Conservation (phyloP, 2,329 filamentous ascomycete genomes). For the Ceratocystis diversiconidia region DNA sequence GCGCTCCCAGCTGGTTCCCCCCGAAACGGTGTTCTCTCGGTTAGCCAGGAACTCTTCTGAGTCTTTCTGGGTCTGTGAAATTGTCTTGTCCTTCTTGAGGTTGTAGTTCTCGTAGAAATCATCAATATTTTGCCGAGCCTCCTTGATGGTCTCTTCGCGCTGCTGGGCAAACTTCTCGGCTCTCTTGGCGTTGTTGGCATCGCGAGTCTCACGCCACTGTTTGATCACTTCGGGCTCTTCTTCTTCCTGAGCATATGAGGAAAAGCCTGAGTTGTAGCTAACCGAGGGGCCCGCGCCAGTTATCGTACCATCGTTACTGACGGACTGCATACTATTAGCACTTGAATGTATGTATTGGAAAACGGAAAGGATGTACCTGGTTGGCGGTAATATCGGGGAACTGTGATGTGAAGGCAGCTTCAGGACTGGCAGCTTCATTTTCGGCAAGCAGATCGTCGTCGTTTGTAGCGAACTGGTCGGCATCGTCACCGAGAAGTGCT, state of each 20-base stretch:
- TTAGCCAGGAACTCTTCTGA: constrained; percentile 82
- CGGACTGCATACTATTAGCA: constrained; percentile 36
- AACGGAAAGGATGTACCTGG: constrained; percentile 39
- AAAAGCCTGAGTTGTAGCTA: constrained; percentile 47
- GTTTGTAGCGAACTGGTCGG: constrained; percentile 72
- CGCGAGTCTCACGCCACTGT: constrained; percentile 84
- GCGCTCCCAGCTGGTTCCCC: constrained; percentile 95
- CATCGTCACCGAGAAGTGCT: constrained; percentile 80
- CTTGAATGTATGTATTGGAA: neutral
- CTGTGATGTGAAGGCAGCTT: constrained; percentile 44
- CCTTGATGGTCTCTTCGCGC: constrained; percentile 73
- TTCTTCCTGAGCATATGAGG: constrained; percentile 44
- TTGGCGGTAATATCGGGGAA: constrained; percentile 70
- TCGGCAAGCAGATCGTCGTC: constrained; percentile 44
- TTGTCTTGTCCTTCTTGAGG: constrained; percentile 87
- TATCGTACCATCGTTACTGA: constrained; percentile 64
- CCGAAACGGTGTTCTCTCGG: constrained; percentile 83
- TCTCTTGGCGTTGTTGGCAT: constrained; percentile 68
- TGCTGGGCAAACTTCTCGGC: constrained; percentile 69
- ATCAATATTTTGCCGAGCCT: constrained; percentile 87
- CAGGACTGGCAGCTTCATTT: constrained; percentile 69
- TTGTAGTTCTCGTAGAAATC: constrained; percentile 99
- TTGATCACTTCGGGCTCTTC: constrained; percentile 79
- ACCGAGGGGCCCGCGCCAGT: constrained; percentile 49
- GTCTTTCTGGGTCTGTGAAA: constrained; percentile 76